Base-by-base conservation (phyloP, 257 asterid genomes). In the Solanum phureja region DNA sequence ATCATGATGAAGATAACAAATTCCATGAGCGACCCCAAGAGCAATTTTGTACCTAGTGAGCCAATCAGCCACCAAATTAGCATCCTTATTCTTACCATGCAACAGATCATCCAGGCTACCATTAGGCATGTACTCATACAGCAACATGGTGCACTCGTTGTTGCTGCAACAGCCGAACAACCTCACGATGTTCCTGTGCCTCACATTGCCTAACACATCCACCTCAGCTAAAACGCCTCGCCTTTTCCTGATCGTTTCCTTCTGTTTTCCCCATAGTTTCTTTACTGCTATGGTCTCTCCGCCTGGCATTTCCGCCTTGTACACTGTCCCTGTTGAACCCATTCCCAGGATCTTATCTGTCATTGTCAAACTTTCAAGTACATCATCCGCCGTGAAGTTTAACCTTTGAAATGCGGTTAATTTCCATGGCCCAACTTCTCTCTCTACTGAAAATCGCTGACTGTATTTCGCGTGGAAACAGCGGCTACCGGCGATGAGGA, bases 41-140 rank as follows among this genome's bases (percentile, higher is more conserved):
- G 94, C 98, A 23, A 96, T 93, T 82, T 93, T 95, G 44, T 95
- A 96, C 91, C 98, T 90, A 1, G 93, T 95, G 0, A 92, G 56
- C 99, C 99, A 96, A 89, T 94, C 95, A 2, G 93, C 95, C 60
- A 87, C 92, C 91, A 94, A 34, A 88, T 90, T 95, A 21, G 89
- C 91, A 31, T 85, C 91, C 83, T 95, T 95, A 3, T 92, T 93
- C 87, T 90, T 94, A 11, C 98, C 98, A 88, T 96, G 99, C 89
- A 96, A 88, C 62, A 96, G 72, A 52, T 96, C 97, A 34, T 95
- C 97, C 16, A 96, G 71, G 87, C 98, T 96, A 77, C 99, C 99
- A 14, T 96, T 95, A 5, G 98, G 98, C 99, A 95, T 96, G 93
- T 94, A 96, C 88, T 96, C 99, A 27, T 96, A 96, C 73, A 96